Conservation (phyloP, 2,329 filamentous ascomycete species). For the Trichophyton rubrum region DNA sequence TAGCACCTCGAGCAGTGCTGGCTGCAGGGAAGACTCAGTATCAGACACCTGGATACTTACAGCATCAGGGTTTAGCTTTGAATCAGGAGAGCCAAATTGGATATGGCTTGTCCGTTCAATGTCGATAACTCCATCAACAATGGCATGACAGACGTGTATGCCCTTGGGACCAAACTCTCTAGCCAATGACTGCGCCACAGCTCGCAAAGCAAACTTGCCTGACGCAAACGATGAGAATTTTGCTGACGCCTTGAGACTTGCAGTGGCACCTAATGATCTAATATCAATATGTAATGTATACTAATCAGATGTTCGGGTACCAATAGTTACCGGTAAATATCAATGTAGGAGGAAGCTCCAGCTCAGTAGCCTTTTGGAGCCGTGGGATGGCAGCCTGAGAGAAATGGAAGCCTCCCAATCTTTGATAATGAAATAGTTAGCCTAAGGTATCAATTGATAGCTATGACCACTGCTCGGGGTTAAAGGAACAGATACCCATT, state of each 20-base stretch:
- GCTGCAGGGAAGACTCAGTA: not conserved
- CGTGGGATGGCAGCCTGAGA: slow-evolving; percentile 58
- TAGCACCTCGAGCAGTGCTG: not conserved
- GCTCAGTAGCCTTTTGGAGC: slow-evolving; percentile 47
- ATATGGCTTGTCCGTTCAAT: slow-evolving; percentile 57
- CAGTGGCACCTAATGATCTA: slow-evolving; percentile 53
- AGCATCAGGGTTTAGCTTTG: slow-evolving; percentile 61
- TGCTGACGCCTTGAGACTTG: slow-evolving; percentile 60
- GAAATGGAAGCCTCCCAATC: slow-evolving; percentile 60
- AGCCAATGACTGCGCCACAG: slow-evolving; percentile 60
- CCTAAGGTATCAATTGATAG: not conserved
- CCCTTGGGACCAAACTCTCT: slow-evolving; percentile 75
- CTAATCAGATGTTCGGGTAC: not conserved
- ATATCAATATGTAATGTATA: not conserved
- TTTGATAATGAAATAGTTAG: slow-evolving; percentile 11
- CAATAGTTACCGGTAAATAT: slow-evolving; percentile 52
- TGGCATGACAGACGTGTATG: slow-evolving; percentile 68
- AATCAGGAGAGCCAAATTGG: slow-evolving; percentile 45
- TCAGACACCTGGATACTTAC: slow-evolving; percentile 39
- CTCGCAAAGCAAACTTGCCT: slow-evolving; percentile 68
- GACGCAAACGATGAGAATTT: slow-evolving; percentile 59
- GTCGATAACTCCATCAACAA: slow-evolving; percentile 78
- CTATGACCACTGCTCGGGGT: slow-evolving; percentile 13
- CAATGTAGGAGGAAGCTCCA: slow-evolving; percentile 58
- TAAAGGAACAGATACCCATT: slow-evolving; percentile 30